phyloP scores from a whole-genome alignment of 2,329 filamentous ascomycete genomes.

The Monosporascus ibericus region DNA sequence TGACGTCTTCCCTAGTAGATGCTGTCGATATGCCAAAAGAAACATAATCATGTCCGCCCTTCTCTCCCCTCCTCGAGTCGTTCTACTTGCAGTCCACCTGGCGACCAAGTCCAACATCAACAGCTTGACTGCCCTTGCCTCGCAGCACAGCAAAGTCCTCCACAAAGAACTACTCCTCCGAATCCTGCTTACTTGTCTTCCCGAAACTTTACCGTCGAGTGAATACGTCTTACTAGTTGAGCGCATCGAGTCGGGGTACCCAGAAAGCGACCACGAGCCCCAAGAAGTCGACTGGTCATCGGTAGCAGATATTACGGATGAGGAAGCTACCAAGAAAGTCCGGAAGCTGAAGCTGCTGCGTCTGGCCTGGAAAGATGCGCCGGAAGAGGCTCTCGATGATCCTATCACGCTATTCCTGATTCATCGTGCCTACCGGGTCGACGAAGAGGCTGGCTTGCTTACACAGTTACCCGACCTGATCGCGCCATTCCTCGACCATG shows the following conservation, averaged over 20 bases:
- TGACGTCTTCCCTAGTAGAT: not conserved
- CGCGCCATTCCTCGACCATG: slow-evolving; percentile 59
- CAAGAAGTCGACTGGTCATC: slow-evolving; percentile 47
- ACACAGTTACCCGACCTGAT: slow-evolving; percentile 62
- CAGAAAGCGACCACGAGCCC: slow-evolving; percentile 32
- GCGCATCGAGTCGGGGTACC: slow-evolving; percentile 45
- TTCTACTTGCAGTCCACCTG: slow-evolving; percentile 67
- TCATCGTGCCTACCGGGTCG: slow-evolving; percentile 61
- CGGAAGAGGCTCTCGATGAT: slow-evolving; percentile 45
- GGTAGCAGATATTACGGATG: slow-evolving; percentile 54
- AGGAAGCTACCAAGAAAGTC: slow-evolving; percentile 57
- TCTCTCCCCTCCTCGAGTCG: slow-evolving; percentile 60
- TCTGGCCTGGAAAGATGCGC: slow-evolving; percentile 45
- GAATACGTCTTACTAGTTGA: slow-evolving; percentile 57
- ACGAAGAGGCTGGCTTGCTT: slow-evolving; percentile 66
- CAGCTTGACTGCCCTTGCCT: slow-evolving; percentile 54
- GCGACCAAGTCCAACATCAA: slow-evolving; percentile 60
- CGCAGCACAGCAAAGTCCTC: slow-evolving; percentile 51
- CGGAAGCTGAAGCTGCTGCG: slow-evolving; percentile 57
- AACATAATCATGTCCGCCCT: slow-evolving; percentile 27
- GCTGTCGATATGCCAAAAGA: too few relatives aligned
- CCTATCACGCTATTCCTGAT: slow-evolving; percentile 58
- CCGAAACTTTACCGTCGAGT: slow-evolving; percentile 61
- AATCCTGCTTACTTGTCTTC: slow-evolving; percentile 70
- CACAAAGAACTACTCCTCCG: slow-evolving; percentile 60